These are phyloP conservation scores for Syncephalastrum monosporum DNA, from an alignment of 371 early-diverging fungal species.

Conservation along the genomic window DNA sequence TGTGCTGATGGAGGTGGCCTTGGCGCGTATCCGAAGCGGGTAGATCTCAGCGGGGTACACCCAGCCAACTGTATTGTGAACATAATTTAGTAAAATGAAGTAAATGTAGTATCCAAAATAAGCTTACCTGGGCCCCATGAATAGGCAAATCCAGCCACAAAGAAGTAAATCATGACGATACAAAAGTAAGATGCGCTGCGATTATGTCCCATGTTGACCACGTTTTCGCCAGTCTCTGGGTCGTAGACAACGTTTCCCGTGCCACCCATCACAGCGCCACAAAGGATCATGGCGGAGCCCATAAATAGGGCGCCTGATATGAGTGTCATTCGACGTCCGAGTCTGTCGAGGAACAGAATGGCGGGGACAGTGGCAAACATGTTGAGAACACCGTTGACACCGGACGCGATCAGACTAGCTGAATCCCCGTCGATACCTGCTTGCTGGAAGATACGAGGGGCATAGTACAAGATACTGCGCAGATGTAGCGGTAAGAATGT, in stretches of 20 bases:
- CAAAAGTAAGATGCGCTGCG: constrained; percentile 39
- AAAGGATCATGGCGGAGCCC: constrained; percentile 41
- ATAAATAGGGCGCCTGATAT: constrained; percentile 45
- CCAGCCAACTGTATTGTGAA: constrained; percentile 44
- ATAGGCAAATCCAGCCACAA: constrained; percentile 48
- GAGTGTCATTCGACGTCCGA: constrained; percentile 46
- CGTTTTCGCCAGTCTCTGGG: constrained; percentile 14
- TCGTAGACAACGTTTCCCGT: constrained; percentile 19
- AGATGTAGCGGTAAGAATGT: constrained; percentile 40
- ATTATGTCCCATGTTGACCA: constrained; percentile 37
- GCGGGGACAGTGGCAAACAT: constrained; percentile 72
- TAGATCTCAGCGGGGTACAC: constrained; percentile 70
- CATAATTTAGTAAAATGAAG: not conserved
- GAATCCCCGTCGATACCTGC: constrained; percentile 55
- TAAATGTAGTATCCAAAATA: not conserved
- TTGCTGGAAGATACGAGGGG: constrained; percentile 69
- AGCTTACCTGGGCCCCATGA: constrained; percentile 45
- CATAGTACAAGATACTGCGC: constrained; percentile 40
- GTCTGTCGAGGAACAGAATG: constrained; percentile 57
- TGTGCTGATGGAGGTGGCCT: constrained; percentile 53
- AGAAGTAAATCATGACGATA: constrained; percentile 53
- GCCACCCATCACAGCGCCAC: constrained; percentile 47
- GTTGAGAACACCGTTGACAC: constrained; percentile 74
- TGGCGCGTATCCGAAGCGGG: constrained; percentile 49
- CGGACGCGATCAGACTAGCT: constrained; percentile 68